These are phyloP conservation scores for Rosa chinensis DNA, from an alignment of 306 rosid genomes.

Conservation along the genomic window DNA sequence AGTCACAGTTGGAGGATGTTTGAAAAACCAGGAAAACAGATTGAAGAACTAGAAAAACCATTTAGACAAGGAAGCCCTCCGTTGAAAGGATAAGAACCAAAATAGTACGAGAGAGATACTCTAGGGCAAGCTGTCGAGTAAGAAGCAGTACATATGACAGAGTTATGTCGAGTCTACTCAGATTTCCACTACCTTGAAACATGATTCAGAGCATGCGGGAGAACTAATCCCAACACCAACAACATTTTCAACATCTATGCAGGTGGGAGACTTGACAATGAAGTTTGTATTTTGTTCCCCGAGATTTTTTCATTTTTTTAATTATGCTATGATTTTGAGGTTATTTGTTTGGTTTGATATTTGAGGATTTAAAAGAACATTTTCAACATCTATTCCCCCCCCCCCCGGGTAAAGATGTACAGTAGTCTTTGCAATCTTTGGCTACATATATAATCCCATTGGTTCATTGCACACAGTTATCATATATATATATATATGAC, in stretches of 20 bases:
- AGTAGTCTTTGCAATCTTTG: no score
- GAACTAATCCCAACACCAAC: background rate
- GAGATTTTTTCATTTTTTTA: no score
- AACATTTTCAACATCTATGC: background rate
- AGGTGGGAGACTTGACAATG: background rate
- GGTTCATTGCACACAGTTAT: no score
- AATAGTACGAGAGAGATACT: background rate
- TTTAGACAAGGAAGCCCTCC: background rate
- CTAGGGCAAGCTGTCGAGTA: background rate
- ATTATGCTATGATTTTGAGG: no score
- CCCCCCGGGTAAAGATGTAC: no score
- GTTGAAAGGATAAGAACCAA: background rate
- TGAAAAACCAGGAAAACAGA: background rate
- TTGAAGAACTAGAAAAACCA: background rate
- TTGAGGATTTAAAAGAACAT: no score
- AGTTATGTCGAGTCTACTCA: background rate
- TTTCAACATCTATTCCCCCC: no score
- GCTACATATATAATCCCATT: no score
- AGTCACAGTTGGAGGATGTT: background rate
- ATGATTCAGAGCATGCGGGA: background rate
- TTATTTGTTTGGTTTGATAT: no score
- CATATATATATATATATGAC: no score
- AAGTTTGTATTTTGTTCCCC: background rate
- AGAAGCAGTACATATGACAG: background rate
- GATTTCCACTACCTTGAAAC: background rate